These are phyloP conservation scores for Fusarium illudens DNA, from an alignment of 2,329 filamentous ascomycete genomes.

Conservation along the genomic window DNA sequence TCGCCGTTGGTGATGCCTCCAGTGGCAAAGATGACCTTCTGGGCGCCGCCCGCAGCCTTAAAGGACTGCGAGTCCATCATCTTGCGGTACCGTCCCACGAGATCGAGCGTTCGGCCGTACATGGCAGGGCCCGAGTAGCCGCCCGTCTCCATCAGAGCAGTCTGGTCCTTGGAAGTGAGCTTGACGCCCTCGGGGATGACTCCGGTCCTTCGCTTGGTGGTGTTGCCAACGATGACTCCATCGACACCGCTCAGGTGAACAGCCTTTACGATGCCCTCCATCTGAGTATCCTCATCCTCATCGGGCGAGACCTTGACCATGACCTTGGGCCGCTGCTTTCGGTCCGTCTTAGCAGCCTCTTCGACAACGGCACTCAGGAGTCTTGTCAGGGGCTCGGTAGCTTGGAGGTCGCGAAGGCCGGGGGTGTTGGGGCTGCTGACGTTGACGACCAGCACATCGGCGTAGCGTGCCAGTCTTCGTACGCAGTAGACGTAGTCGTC, in stretches of 20 bases:
- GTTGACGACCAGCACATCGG: slow-evolving; percentile 97
- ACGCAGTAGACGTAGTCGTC: slow-evolving; percentile 92
- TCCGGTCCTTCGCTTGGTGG: slow-evolving; percentile 82
- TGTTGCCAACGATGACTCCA: slow-evolving; percentile 96
- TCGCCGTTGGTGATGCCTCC: slow-evolving; percentile 91
- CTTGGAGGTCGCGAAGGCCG: slow-evolving; percentile 86
- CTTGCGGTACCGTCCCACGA: slow-evolving; percentile 82
- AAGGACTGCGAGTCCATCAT: slow-evolving; percentile 64
- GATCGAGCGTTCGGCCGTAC: slow-evolving; percentile 78
- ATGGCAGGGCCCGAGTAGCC: slow-evolving; percentile 92
- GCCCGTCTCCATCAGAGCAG: slow-evolving; percentile 77
- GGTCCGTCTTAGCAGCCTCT: slow-evolving; percentile 73
- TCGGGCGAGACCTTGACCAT: slow-evolving; percentile 99
- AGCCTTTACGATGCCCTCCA: slow-evolving; percentile 87
- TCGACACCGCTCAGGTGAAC: slow-evolving; percentile 87
- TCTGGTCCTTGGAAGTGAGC: slow-evolving; percentile 72
- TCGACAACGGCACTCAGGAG: slow-evolving; percentile 85
- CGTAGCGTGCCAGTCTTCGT: slow-evolving; percentile 81
- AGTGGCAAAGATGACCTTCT: slow-evolving; percentile 90
- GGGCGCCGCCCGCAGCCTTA: slow-evolving; percentile 49
- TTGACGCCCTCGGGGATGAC: slow-evolving; percentile 72
- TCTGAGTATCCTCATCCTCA: slow-evolving; percentile 84
- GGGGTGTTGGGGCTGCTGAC: slow-evolving; percentile 97
- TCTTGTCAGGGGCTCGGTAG: slow-evolving; percentile 80
- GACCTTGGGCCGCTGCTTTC: slow-evolving; percentile 73